Percentiles rank a stretch among this genome's conserved stretches.
Evolutionary conservation across 352 stramenopile genomes (phyloP).

Genomic region (Phytopythium helicoides): DNA sequence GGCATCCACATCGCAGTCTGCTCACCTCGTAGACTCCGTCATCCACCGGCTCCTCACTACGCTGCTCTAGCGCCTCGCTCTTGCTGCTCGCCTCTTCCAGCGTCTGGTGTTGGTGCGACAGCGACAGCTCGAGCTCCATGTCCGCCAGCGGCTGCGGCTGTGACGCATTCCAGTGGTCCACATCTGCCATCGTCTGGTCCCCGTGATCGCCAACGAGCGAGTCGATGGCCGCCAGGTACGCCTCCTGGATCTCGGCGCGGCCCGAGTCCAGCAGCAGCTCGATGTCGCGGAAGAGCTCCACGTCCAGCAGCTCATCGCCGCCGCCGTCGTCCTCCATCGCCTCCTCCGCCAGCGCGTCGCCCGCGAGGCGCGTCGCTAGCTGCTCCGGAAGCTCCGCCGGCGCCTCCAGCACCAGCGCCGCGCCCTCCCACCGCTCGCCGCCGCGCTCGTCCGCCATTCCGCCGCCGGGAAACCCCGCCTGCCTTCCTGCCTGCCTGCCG

Average conservation of each 20-base stretch:
- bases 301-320: conserved; percentile 4
- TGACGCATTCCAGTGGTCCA: neutral
- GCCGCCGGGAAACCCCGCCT: too few species aligned
- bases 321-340: conserved; percentile 1
- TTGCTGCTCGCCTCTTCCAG: neutral
- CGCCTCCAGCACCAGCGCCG: neutral
- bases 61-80: too few species aligned
- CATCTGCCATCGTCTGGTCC: too few species aligned
- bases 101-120: too few species aligned
- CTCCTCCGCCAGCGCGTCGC: neutral
- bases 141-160: neutral
- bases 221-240: conserved; percentile 4
- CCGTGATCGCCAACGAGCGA: neutral
- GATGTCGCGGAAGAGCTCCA: conserved; percentile 3
- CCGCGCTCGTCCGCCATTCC: neutral
- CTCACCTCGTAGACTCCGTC: neutral
- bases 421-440: neutral
- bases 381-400: neutral
- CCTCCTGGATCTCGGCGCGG: conserved; percentile 6
- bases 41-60: too few species aligned
- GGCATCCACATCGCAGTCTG: neutral
- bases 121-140: too few species aligned
- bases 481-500: too few species aligned
- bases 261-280: conserved; percentile 9
- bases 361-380: neutral